Evolutionary conservation across 441 rosid species (phyloP), one percentile per base, ranked within the genome.

Genomic region (Croton setiger): DNA sequence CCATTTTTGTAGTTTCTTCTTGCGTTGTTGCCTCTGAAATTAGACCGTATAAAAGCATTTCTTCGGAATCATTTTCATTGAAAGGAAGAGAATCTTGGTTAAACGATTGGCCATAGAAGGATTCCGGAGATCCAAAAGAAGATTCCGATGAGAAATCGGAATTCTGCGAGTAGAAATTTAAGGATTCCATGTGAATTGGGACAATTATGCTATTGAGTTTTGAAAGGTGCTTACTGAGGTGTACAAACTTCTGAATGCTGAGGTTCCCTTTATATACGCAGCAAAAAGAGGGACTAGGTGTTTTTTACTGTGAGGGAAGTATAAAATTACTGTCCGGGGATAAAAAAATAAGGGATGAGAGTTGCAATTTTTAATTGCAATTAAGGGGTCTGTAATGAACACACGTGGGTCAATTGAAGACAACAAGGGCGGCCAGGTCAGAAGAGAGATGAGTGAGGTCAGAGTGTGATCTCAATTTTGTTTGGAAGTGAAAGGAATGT

Each of bases 31-130:
- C 81, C 72, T 80, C 86, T 11, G 84, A 78, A 12, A 91, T 82
- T 12, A 93, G 68, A 1, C 88, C 89, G 59, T 80, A 85, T 17
- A 91, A 88, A 66, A 85, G 88, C 98, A 93, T 93, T 78, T 93
- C 98, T 20, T 89, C 92, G 0, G 96, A 85, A 77, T 93, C 98
- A 63, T 91, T 91, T 75, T 93, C 98, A 74, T 93, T 85, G 84
- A 93, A 93, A n/a, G 98, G 97, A 21, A 90, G 93, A 27, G 66
- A 76, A 63, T 48, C 75, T 45, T 79, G 64, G 69, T 62, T 66
- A 21, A 80, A 63, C 45, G 82, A 49, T 45, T 64, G 72, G 66
- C 74, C 44, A 5, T 71, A 69, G 49, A 68, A 86, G 33, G 77
- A 77, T 14, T 86, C 94, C 53, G 83, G 78, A 1, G 89, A 88